Base-by-base conservation (phyloP, 768 basidiomycete species). In the Nidula microcarpa region DNA sequence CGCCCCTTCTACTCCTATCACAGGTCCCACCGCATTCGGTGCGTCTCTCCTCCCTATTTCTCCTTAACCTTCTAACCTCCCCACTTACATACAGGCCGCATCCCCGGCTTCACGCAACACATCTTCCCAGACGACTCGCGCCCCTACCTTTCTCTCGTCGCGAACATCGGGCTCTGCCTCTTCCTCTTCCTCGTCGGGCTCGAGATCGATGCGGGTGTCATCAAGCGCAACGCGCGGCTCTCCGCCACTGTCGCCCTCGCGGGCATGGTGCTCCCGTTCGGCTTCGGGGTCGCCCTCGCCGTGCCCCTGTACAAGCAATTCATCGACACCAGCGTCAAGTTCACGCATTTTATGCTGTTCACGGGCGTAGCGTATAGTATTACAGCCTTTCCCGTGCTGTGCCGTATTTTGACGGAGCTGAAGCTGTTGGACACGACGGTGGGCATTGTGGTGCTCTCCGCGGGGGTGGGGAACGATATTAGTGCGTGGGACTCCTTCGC, bases 151-250 rank as follows among this genome's bases (percentile, higher is more conserved):
- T 85, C 84, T 51, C 85, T 98, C 16, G 85, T 89, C 14, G 91
- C 96, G 11, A 91, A 92, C 60, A 91, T 98, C 56, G 96, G 91
- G 5, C 79, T 92, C 4, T 87, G 86, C 57, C 80, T 94, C 43
- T 94, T 93, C 70, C 80, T 98, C 11, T 98, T 97, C 73, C 80
- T 98, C 55, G 88, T 98, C 39, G 96, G 96, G 3, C 84, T 96
- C 34, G 91, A 93, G 73, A 94, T 97, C 53, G 97, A 98, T 53
- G 71, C 78, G 0, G 70, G 74, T 4, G 75, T 98, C 54, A 86
- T 98, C 68, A 86, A 79, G 60, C 85, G 88, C 37, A 90, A 91
- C 74, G 85, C 80, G 0, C 77, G 83, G 7, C 72, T 85, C 8
- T 89, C 87, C 0, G 68, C 70, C 3, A 77, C 83, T 2, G 85